Conservation (phyloP, 345 rosid genomes). For the Populus pruinosa region DNA sequence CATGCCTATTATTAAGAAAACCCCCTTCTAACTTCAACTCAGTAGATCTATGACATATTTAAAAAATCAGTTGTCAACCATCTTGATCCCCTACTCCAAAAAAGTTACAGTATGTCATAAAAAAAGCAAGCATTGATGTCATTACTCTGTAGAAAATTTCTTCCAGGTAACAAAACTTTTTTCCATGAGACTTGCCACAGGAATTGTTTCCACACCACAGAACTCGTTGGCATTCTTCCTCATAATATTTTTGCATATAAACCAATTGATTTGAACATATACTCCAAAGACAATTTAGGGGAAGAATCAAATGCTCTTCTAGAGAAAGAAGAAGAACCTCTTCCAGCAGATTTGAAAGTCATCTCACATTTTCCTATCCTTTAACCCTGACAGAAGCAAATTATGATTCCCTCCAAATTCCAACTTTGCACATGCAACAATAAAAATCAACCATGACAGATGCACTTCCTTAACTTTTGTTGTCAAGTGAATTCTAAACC, state of each 20-base stretch:
- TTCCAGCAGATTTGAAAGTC: background rate
- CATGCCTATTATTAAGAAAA: background rate
- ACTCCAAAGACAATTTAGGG: background rate
- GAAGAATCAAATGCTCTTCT: background rate
- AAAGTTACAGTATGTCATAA: background rate
- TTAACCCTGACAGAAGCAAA: background rate
- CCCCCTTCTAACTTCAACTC: background rate
- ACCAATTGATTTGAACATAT: background rate
- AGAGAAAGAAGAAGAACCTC: slow-evolving; percentile 1
- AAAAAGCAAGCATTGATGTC: too few species aligned
- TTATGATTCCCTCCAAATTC: background rate
- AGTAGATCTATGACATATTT: background rate
- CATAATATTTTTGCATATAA: background rate
- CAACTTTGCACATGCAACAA: background rate
- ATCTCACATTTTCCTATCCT: background rate
- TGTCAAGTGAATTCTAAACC: background rate
- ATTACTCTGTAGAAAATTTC: too few species aligned
- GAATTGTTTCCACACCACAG: background rate
- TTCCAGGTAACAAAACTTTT: background rate
- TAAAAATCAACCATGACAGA: background rate
- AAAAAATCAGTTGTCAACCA: background rate
- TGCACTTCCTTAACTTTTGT: background rate
- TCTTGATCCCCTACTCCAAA: background rate
- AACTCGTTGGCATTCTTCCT: background rate
- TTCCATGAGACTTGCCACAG: background rate